Evolutionary conservation across 148 eudicot genomes (phyloP).

Genomic region (Rhododendron ferrugineum): DNA sequence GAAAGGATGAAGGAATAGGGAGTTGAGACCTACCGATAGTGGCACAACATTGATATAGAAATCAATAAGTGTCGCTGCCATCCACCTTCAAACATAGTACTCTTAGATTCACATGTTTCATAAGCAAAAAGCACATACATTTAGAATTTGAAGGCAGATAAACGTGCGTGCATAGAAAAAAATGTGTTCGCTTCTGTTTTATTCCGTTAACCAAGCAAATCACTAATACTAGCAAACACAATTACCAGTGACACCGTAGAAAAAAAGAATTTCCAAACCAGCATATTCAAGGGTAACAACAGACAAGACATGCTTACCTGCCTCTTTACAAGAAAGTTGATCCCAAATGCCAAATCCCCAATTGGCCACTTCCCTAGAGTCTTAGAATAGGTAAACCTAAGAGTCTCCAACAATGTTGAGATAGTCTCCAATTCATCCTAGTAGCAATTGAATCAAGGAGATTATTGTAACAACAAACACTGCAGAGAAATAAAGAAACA

Average conservation of each 20-base stretch:
- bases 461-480: background rate
- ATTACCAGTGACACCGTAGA: background rate
- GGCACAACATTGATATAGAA: too few relatives aligned
- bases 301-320: slow-evolving; percentile 46
- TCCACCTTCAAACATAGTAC: too few relatives aligned
- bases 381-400: slow-evolving; percentile 86
- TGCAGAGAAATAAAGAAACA: background rate
- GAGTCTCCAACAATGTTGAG: slow-evolving; percentile 89
- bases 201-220: background rate
- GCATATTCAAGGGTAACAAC: background rate
- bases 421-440: slow-evolving; percentile 54
- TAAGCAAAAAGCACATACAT: too few relatives aligned
- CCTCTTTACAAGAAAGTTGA: slow-evolving; percentile 83
- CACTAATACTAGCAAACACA: background rate
- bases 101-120: too few relatives aligned
- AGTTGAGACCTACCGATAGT: too few relatives aligned
- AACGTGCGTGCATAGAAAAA: too few relatives aligned
- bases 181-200: background rate
- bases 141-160: too few relatives aligned
- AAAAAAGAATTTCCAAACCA: background rate
- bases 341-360: slow-evolving; percentile 97
- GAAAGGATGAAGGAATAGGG: too few relatives aligned
- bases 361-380: slow-evolving; percentile 97
- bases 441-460: background rate
- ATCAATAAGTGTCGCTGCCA: too few relatives aligned